Percentiles rank a stretch among this genome's conserved stretches.
These are phyloP conservation scores for Cryphonectria japonica DNA, from an alignment of 2,329 filamentous ascomycete species.

Conservation along the genomic window DNA sequence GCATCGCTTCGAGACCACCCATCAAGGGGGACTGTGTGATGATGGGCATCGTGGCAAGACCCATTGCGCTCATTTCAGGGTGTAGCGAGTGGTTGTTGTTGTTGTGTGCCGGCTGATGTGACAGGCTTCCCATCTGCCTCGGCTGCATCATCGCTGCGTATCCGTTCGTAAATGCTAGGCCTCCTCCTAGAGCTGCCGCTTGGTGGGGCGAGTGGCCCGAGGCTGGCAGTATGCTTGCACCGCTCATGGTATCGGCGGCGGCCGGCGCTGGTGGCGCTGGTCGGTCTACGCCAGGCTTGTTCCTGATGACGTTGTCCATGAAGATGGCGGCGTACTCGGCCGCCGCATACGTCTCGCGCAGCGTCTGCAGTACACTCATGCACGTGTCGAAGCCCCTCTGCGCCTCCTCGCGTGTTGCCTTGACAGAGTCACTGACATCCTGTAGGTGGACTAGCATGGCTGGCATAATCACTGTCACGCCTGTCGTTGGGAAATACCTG, in stretches of 20 bases:
- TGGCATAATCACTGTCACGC: constrained; percentile 86
- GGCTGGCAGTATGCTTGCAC: constrained; percentile 1
- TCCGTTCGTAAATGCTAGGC: background rate
- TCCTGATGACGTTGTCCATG: constrained; percentile 57
- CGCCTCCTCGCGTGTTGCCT: constrained; percentile 71
- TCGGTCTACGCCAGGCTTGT: constrained; percentile 12
- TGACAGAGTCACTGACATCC: constrained; percentile 83
- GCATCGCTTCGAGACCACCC: background rate
- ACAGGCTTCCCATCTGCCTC: background rate
- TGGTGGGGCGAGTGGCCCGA: constrained; percentile 1
- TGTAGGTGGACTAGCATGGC: constrained; percentile 93
- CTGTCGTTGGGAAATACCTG: constrained; percentile 81
- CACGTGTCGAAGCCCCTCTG: constrained; percentile 85
- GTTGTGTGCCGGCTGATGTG: background rate
- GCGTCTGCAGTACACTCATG: constrained; percentile 86
- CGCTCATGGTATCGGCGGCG: background rate
- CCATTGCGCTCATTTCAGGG: constrained; percentile 10
- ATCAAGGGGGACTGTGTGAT: background rate
- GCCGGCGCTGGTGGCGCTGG: background rate
- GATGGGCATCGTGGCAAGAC: constrained; percentile 9
- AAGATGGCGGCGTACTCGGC: constrained; percentile 97
- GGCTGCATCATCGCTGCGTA: background rate
- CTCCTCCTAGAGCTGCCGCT: background rate
- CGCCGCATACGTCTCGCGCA: constrained; percentile 87
- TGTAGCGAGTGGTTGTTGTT: constrained; percentile 6